Percentiles rank a stretch among this genome's conserved stretches.
Conservation (phyloP, 2,329 filamentous ascomycete genomes). For the Epichloe elymi region DNA sequence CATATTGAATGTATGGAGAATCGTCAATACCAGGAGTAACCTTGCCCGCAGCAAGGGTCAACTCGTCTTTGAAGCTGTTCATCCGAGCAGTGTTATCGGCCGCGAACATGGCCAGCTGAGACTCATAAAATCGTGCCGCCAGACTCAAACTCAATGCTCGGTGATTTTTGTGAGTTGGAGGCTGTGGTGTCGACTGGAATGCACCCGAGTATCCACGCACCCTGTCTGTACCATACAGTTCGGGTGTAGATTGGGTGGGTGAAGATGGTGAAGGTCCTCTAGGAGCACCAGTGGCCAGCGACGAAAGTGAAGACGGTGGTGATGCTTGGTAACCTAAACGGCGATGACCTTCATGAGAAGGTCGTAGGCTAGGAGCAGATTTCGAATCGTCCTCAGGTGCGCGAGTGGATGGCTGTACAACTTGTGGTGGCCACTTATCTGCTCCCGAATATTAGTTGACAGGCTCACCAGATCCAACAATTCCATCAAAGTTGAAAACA, state of each 20-base stretch:
- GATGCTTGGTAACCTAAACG: neutral
- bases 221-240: conserved; percentile 32
- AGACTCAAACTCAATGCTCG: conserved; percentile 3
- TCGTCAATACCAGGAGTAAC: conserved; percentile 72
- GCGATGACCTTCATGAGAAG: neutral
- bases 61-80: conserved; percentile 36
- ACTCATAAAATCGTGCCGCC: conserved; percentile 25
- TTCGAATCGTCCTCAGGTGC: neutral
- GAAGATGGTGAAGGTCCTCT: conserved; percentile 19
- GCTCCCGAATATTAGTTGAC: conserved; percentile 4
- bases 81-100: conserved; percentile 20
- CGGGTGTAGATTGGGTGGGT: conserved; percentile 25
- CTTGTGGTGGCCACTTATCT: conserved; percentile 7
- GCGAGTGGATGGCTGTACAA: neutral
- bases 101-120: conserved; percentile 26
- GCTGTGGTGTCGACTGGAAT: conserved; percentile 9
- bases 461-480: neutral
- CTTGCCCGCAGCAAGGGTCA: conserved; percentile 35
- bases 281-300: conserved; percentile 22
- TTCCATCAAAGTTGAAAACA: neutral
- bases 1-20: conserved; percentile 78
- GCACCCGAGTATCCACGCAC: conserved; percentile 16
- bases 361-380: neutral
- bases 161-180: neutral
- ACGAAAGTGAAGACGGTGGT: conserved; percentile 16